Percentiles rank a stretch among this genome's conserved stretches.
Evolutionary conservation across 2,329 filamentous ascomycete species (phyloP).

Genomic region (Lachnellula suecica): DNA sequence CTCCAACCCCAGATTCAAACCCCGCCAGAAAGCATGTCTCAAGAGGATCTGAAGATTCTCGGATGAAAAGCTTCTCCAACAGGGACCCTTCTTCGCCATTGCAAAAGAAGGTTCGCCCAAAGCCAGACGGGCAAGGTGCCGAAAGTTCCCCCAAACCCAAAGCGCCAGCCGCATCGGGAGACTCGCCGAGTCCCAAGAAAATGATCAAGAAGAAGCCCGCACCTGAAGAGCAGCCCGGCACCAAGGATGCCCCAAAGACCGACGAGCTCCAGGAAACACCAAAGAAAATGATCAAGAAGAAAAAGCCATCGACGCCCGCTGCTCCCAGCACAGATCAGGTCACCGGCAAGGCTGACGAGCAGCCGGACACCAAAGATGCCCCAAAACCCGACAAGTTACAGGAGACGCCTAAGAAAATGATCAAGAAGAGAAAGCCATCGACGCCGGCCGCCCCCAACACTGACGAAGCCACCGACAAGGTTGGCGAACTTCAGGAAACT

Average conservation of each 20-base stretch:
- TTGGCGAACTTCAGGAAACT: conserved; percentile 1
- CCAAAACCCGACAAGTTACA: background rate
- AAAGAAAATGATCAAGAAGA: conserved; percentile 1
- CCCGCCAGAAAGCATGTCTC: conserved; percentile 11
- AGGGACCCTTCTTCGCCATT: background rate
- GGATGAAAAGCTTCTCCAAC: background rate
- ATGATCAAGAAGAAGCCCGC: conserved; percentile 5
- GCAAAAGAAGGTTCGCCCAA: conserved; percentile 5
- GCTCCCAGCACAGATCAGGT: background rate
- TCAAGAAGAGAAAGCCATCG: conserved; percentile 14
- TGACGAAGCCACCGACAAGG: background rate
- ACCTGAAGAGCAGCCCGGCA: background rate
- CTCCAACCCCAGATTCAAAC: conserved; percentile 10
- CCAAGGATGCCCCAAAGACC: background rate
- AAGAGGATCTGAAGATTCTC: background rate
- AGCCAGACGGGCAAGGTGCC: conserved; percentile 6
- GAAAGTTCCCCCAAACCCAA: background rate
- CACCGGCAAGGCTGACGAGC: background rate
- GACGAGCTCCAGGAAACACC: background rate
- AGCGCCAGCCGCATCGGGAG: background rate
- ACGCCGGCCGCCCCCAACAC: background rate
- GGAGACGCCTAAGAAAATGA: conserved; percentile 4
- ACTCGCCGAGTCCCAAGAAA: background rate
- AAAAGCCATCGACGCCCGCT: background rate
- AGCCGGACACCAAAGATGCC: conserved; percentile 5